phyloP scores from a whole-genome alignment of 495 filamentous ascomycete genomes.

The Viridothelium virens region DNA sequence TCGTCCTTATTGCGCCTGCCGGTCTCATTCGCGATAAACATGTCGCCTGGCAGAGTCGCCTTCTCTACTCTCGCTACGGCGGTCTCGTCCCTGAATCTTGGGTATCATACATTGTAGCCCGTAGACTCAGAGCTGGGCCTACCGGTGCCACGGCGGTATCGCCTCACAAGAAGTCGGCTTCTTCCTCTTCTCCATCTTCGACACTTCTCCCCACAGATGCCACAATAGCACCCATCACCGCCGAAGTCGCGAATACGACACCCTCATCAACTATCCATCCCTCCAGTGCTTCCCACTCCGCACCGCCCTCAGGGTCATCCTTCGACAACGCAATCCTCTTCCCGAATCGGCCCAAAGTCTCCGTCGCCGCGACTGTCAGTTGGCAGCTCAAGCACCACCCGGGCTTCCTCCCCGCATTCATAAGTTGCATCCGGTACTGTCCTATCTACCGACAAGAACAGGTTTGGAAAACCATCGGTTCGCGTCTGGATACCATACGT shows the following conservation, averaged over 20 bases:
- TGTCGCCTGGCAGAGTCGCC: slow-evolving; percentile 49
- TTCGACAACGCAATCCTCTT: slow-evolving; percentile 19
- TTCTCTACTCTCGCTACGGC: slow-evolving; percentile 50
- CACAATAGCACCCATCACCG: not conserved
- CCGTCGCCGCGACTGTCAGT: slow-evolving; percentile 39
- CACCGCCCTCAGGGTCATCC: not conserved
- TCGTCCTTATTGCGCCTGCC: slow-evolving; percentile 67
- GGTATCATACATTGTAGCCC: slow-evolving; percentile 45
- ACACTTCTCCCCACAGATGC: not conserved
- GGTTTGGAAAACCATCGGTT: slow-evolving; percentile 52
- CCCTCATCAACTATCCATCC: slow-evolving; percentile 12
- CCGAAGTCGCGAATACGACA: slow-evolving; percentile 16
- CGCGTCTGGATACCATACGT: slow-evolving; percentile 38
- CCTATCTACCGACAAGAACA: slow-evolving; percentile 46
- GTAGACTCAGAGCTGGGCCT: slow-evolving; percentile 40
- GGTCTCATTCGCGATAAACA: slow-evolving; percentile 63
- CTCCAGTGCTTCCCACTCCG: slow-evolving; percentile 2
- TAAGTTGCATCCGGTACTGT: slow-evolving; percentile 51
- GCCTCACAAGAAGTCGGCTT: not conserved
- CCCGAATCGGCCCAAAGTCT: slow-evolving; percentile 37
- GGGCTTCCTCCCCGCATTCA: slow-evolving; percentile 51
- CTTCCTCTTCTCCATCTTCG: not conserved
- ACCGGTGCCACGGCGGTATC: not conserved
- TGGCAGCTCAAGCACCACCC: slow-evolving; percentile 52
- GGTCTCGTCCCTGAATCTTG: slow-evolving; percentile 51